phyloP scores from a whole-genome alignment of 2,329 filamentous ascomycete genomes.

The Microthyrium microscopicum region DNA sequence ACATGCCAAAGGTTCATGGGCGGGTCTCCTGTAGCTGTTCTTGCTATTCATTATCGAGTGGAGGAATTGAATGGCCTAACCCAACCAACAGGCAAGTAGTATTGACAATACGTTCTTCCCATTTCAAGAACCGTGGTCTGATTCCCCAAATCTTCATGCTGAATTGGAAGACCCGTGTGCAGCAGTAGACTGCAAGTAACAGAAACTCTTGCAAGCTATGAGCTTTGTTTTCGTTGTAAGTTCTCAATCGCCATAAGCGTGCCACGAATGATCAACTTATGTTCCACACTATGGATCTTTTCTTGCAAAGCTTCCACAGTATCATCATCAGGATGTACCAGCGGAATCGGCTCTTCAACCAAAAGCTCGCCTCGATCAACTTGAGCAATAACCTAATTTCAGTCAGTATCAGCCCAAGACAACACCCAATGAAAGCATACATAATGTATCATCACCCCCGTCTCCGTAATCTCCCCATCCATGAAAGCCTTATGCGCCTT shows the following conservation, averaged over 20 bases:
- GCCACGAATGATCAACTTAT: conserved; percentile 63
- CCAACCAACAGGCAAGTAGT: no score
- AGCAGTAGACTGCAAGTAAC: no score
- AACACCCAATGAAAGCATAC: conserved; percentile 26
- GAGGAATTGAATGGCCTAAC: no score
- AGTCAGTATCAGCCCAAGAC: not conserved
- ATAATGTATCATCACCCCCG: conserved; percentile 79
- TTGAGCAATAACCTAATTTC: conserved; percentile 30
- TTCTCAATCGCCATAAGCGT: conserved; percentile 34
- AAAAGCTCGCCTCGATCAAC: conserved; percentile 70
- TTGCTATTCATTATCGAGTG: no score
- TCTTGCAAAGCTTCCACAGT: conserved; percentile 53
- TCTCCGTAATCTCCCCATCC: conserved; percentile 48
- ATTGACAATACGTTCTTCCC: no score
- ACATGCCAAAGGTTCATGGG: no score
- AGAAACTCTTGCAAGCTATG: no score
- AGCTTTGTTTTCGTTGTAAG: no score
- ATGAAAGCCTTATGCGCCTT: conserved; percentile 60
- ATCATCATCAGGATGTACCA: conserved; percentile 38
- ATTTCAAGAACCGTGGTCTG: no score
- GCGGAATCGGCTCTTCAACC: conserved; percentile 49
- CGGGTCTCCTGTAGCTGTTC: no score
- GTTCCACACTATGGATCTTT: conserved; percentile 62
- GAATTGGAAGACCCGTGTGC: no score
- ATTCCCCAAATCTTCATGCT: no score